These are phyloP conservation scores for Pseudozyma sp. DNA, from an alignment of 1,284 basidiomycete genomes.

Conservation along the genomic window DNA sequence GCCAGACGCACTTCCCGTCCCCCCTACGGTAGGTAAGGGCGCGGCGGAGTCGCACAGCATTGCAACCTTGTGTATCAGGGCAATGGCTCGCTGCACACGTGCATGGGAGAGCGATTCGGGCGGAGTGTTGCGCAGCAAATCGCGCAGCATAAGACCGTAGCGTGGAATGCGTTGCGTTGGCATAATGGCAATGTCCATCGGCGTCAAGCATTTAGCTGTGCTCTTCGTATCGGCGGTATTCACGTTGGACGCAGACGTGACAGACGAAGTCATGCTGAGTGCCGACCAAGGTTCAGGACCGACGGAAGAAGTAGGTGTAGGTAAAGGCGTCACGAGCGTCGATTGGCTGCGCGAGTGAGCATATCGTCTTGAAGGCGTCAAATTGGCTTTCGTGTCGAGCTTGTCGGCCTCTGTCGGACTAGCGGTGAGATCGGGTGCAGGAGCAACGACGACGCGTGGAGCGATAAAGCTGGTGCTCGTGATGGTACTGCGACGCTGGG, in stretches of 20 bases:
- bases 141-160: slow-evolving; percentile 61
- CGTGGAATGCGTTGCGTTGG: slow-evolving; percentile 65
- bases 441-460: slow-evolving; percentile 13
- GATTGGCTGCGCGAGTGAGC: slow-evolving; percentile 39
- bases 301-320: slow-evolving; percentile 14
- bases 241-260: neutral
- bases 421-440: slow-evolving; percentile 7
- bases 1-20: slow-evolving; percentile 2
- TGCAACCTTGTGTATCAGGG: slow-evolving; percentile 38
- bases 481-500: slow-evolving; percentile 42
- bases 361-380: slow-evolving; percentile 8
- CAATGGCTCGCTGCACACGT: slow-evolving; percentile 46
- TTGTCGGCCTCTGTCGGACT: slow-evolving; percentile 19
- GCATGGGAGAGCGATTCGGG: slow-evolving; percentile 55
- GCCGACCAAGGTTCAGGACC: slow-evolving; percentile 12
- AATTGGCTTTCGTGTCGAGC: neutral
- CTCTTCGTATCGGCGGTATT: neutral
- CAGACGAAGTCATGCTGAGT: slow-evolving; percentile 9
- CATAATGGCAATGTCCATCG: slow-evolving; percentile 66
- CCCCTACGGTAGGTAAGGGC: neutral
- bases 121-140: slow-evolving; percentile 57
- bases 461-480: slow-evolving; percentile 32
- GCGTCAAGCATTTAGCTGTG: slow-evolving; percentile 49
- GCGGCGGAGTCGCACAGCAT: slow-evolving; percentile 45
- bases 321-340: slow-evolving; percentile 20